Base-by-base conservation (phyloP, 139 green algal species). In the Picochlorum sp. region DNA sequence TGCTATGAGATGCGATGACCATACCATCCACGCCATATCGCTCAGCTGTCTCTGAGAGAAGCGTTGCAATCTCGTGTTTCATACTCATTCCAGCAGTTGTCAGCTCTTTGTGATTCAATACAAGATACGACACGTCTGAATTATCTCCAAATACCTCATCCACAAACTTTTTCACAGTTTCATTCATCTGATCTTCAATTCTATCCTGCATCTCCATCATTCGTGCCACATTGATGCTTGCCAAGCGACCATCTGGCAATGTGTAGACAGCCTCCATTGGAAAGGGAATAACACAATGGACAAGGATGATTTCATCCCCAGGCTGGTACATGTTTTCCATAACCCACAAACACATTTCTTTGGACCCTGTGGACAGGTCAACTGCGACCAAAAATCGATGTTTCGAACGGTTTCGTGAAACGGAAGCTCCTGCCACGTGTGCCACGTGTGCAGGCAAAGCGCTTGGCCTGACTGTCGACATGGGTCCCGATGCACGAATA, bases 171-270 rank as follows among this genome's bases (percentile, higher is more conserved):
- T 24, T 21, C 16, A 54, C 38, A 76, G 14, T 24, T 26, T 46
- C 45, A 49, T 52, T 28, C 24, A 26, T 21, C 32, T 63, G n/a
- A 51, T 54, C 62, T 52, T 54, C 52, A 76, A 18, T 7, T 56
- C 60, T 41, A 38, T 76, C 61, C 50, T 76, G 50, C 18, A 20
- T 45, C 20, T 61, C 6, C 45, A 76, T 64, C 62, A 76, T 34
- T 10, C 14, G 11, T 20, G 68, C 63, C 24, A 76, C 30, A 28
- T 76, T 59, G 3, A 76, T 20, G 44, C 58, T 26, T 3, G 63
- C 70, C 44, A 76, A 49, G 14, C 64, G 28, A 11, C 64, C 64
- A 28, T 76, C 69, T 11, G 69, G 69, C 21, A 68, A 18, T 3
- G 56, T 54, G 24, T 68, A 72, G 3, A 76, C n/a, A 8, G 21